Evolutionary conservation across 345 rosid genomes (phyloP), one percentile per base, ranked within the genome.

Genomic region (Populus alba): DNA sequence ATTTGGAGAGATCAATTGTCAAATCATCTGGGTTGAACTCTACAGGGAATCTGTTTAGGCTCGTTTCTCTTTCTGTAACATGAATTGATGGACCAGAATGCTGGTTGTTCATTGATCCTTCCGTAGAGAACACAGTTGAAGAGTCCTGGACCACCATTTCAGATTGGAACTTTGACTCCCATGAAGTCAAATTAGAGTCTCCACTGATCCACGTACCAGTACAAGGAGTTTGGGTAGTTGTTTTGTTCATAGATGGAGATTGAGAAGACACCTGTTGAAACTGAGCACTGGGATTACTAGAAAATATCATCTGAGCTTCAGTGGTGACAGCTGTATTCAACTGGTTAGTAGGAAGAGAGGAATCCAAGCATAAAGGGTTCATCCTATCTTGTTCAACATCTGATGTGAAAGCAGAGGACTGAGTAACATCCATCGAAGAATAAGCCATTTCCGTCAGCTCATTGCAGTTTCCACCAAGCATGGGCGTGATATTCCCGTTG

Each of bases 141-240:
- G 74, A 59, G 43, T 59, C 70, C 8, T 47, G 73, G 43, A 18
- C 70, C 66, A 55, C 67, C 49, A 70, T 63, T 33, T 81, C 83
- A 73, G 77, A 82, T 25, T 67, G 66, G 49, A 82, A 73, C 3
- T 51, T 81, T n/a, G 82, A 77, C 65, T 86, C 86, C 29, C 75
- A 38, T 37, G 89, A 84, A 66, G 88, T 88, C 79, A 87, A 75
- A 73, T 83, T 75, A 57, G 90, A 88, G 82, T 74, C 82, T 75
- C 80, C 90, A 38, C 78, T 80, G 43, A 85, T 87, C 86, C 86
- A 80, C 6, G 83, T 77, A 66, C 85, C 84, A 43, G 79, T 71
- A 83, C 85, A 82, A 63, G 89, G 82, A 12, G 66, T 77, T 78
- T 81, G 65, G 5, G 76, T 15, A 66, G 69, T 69, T 11, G 79